Evolutionary conservation across 106 monocot genomes (phyloP).

Genomic region (Gastrodia elata): DNA sequence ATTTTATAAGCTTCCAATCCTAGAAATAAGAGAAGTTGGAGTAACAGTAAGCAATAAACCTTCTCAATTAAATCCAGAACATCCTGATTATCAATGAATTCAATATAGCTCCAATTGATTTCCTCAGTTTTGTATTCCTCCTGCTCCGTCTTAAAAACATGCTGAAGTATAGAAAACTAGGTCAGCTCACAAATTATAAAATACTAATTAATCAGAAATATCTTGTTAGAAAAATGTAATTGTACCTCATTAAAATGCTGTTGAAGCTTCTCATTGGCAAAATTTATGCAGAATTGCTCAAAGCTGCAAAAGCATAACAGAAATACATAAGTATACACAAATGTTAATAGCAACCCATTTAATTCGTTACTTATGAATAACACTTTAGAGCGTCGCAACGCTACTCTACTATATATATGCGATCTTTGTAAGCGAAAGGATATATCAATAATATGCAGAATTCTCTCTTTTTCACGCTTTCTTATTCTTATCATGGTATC

Average conservation of each 20-base stretch:
- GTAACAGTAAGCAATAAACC: conserved; percentile 20
- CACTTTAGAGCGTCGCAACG: no score
- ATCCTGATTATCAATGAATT: conserved; percentile 90
- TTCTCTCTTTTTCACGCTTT: no score
- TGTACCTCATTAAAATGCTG: conserved; percentile 90
- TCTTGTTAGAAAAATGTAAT: neutral
- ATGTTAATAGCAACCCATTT: no score
- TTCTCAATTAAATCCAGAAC: conserved; percentile 84
- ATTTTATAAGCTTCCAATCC: neutral
- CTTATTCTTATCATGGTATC: no score
- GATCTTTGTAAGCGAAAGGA: no score
- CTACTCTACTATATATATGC: no score
- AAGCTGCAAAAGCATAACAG: conserved; percentile 11
- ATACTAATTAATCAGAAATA: neutral
- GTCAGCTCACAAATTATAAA: neutral
- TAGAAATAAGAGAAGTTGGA: neutral
- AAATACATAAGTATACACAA: no score
- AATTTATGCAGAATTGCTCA: conserved; percentile 94
- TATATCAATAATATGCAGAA: no score
- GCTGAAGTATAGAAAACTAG: conserved; percentile 34
- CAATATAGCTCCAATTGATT: conserved; percentile 91
- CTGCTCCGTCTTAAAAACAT: conserved; percentile 96
- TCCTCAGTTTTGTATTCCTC: conserved; percentile 81
- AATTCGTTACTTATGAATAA: no score
- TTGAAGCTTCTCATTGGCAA: conserved; percentile 93